Percentiles rank a stretch among this genome's conserved stretches.
Evolutionary conservation across 495 filamentous ascomycete species (phyloP).

Genomic region (Lophiotrema nucula): DNA sequence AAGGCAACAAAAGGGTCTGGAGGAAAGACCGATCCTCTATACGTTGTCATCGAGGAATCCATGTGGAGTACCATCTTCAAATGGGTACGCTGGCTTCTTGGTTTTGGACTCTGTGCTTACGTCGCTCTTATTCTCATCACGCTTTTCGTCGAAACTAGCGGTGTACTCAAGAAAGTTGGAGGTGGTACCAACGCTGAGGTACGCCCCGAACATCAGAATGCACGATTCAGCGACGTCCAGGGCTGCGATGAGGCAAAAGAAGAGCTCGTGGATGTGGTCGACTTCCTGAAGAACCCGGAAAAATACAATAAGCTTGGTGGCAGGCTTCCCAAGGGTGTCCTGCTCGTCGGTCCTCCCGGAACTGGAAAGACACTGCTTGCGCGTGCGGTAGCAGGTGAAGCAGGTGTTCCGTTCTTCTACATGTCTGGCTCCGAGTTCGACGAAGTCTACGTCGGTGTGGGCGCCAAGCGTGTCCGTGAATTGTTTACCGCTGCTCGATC

Average conservation of each 20-base stretch:
- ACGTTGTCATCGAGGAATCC: conserved; percentile 95
- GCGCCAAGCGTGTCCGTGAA: conserved; percentile 95
- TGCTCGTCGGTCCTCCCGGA: conserved; percentile 92
- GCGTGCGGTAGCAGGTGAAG: conserved; percentile 93
- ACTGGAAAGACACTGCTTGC: conserved; percentile 98
- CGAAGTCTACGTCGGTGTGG: conserved; percentile 96
- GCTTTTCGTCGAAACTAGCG: conserved; percentile 74
- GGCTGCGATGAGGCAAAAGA: conserved; percentile 98
- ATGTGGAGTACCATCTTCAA: conserved; percentile 74
- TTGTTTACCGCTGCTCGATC: conserved; percentile 83
- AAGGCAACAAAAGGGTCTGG: conserved; percentile 59
- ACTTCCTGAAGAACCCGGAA: conserved; percentile 90
- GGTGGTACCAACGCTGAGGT: conserved; percentile 73
- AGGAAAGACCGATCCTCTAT: conserved; percentile 74
- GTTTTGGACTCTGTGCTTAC: conserved; percentile 74
- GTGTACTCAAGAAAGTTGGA: conserved; percentile 72
- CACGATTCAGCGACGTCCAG: conserved; percentile 90
- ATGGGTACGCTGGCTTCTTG: conserved; percentile 82
- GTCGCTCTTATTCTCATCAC: conserved; percentile 70
- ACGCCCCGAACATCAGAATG: conserved; percentile 83
- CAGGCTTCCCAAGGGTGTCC: conserved; percentile 93
- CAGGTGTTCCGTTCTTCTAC: conserved; percentile 98
- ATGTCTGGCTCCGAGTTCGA: conserved; percentile 99
- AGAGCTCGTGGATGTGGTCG: conserved; percentile 92
- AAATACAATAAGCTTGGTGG: conserved; percentile 89